phyloP scores from a whole-genome alignment of 2,329 filamentous ascomycete species.

The Trichoderma simmonsii region DNA sequence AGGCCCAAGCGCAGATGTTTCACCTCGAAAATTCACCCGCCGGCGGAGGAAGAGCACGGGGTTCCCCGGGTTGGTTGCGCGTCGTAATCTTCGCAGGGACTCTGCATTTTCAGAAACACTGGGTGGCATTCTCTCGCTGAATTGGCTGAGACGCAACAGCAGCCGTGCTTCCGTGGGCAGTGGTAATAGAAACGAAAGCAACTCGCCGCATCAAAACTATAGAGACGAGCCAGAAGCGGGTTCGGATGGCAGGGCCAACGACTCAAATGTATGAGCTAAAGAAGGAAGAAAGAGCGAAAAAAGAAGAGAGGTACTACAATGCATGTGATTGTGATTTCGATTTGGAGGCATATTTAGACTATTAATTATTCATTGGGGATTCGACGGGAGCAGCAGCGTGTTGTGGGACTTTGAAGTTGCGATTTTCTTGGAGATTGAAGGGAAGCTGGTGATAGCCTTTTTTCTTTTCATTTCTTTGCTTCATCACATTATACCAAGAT shows the following conservation, averaged over 20 bases:
- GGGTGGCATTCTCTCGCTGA: slow-evolving; percentile 51
- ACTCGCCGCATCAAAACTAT: slow-evolving; percentile 18
- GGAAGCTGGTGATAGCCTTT: neutral
- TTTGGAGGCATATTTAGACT: slow-evolving; percentile 1
- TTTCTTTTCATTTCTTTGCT: neutral
- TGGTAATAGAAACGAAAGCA: slow-evolving; percentile 4
- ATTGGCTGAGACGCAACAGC: slow-evolving; percentile 46
- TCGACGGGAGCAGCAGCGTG: neutral
- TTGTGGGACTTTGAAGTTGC: neutral
- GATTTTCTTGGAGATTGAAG: slow-evolving; percentile 3
- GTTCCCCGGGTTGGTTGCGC: slow-evolving; percentile 59
- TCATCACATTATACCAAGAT: slow-evolving; percentile 10
- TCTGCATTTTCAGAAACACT: slow-evolving; percentile 49
- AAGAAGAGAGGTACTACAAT: neutral
- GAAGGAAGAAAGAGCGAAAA: neutral
- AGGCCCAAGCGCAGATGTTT: slow-evolving; percentile 31
- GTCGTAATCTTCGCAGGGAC: slow-evolving; percentile 40
- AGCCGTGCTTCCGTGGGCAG: slow-evolving; percentile 15
- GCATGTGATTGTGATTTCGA: neutral
- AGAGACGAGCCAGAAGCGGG: slow-evolving; percentile 23
- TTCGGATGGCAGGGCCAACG: slow-evolving; percentile 22
- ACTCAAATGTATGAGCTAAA: slow-evolving; percentile 35
- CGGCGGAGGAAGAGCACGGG: slow-evolving; percentile 57
- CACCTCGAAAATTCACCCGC: slow-evolving; percentile 35
- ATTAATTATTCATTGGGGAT: neutral